Evolutionary conservation across 257 asterid species (phyloP), one percentile per base, ranked within the genome.

Genomic region (Solanum ahanhuiri): DNA sequence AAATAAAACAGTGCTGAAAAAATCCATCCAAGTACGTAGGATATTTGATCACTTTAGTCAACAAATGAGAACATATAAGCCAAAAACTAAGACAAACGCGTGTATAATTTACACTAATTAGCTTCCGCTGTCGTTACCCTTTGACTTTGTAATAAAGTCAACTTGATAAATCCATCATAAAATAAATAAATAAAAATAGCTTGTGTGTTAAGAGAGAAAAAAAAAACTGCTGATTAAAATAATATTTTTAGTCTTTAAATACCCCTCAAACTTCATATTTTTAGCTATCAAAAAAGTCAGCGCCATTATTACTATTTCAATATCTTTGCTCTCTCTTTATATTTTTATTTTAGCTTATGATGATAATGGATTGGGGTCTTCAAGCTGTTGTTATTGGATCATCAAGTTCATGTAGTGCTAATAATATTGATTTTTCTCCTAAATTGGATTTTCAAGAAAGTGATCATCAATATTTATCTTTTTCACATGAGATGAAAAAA

Each of bases 301-400:
- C 90, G 81, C 88, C 91, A 39, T 3, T 64, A 79, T 54, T 86
- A 60, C 77, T 37, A 77, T 66, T 60, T 20, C 81, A 17, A 22
- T 11, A 3, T 31, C 2, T 34, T 34, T 35, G 51, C 31, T 34
- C 81, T 71, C 15, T 72, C 1, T 71, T 69, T 31, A 5, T 6
- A 1, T 3, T 7, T 6, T 70, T 0, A 6, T 66, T 69, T 69
- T 69, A 17, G 12, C 20, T 71, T 71, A 71, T 71, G 81, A 72
- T 72, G 81, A 35, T 72, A 20, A 72, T 72, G 85, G 94, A 93
- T 33, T 94, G 97, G 97, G 91, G 93, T 58, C 89, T 93, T 86
- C 93, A 94, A 86, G 95, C 94, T 20, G 92, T 94, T 67, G 95
- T 92, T 7, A 83, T 89, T 85, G 95, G 91, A 64, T 87, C 94